Base-by-base conservation (phyloP, 768 basidiomycete genomes). In the Lactarius quietus region DNA sequence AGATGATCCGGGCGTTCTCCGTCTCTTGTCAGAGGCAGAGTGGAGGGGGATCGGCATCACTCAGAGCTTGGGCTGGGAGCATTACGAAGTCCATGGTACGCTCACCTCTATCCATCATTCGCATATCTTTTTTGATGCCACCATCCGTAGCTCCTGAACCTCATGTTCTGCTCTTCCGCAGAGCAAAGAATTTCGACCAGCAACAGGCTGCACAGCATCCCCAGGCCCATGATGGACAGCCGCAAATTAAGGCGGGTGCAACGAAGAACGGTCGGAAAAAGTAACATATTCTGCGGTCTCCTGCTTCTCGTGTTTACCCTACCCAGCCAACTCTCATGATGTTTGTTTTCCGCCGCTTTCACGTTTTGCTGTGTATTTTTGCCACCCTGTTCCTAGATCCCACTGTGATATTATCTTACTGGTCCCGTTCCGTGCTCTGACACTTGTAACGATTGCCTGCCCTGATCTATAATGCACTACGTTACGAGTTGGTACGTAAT, bases 41-140 rank as follows among this genome's bases (percentile, higher is more conserved):
- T 99, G 96, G 96, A 84, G 96, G 74, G 91, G 92, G 0, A 93
- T 99, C 62, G 96, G 96, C 10, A 96, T 98, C 68, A 91, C 90
- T 48, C 96, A 99, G 78, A 95, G 92, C 76, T 80, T 96, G 28
- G 95, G 95, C 4, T 98, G 95, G 95, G 91, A 93, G 73, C 95
- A 97, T 72, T 98, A 95, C 72, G 95, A 95, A 80, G 92, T 95
- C n/a, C 95, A 98, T 72, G 92, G 94, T 89, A 68, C 36, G 68
- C 41, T n/a, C 18, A 20, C 52, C 17, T 57, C 59, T 55, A 29
- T 29, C 33, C 38, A 43, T 59, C 20, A 61, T 56, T 57, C n/a
- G 54, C 57, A 61, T 54, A 31, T 23, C 20, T 59, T 35, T 59
- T 51, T 51, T 57, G 41, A 59, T 59, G 29, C 52, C 62, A 23